Evolutionary conservation across 768 basidiomycete genomes (phyloP), one percentile per base, ranked within the genome.

Genomic region (Mycena vitilis): DNA sequence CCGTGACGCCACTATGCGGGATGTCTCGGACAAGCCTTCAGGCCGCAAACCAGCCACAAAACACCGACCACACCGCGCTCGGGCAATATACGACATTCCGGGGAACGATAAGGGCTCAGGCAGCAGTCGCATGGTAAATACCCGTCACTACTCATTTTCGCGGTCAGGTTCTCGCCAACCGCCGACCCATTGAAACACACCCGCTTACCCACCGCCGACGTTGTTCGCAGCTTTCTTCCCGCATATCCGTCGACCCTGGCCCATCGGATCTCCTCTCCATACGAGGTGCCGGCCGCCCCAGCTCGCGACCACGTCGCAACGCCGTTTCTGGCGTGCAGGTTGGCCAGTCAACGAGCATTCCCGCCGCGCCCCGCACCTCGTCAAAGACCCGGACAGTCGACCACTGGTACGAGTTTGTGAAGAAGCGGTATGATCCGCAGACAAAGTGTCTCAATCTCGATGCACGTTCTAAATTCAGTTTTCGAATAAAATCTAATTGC

Each of bases 361-460:
- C 71, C 44, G 47, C 70, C 61, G 70, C 75, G 47, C n/a, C 25
- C 23, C 63, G 76, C 78, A 16, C 66, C 76, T 47, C 75, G 72
- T 25, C 59, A 72, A 49, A 56, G 72, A 64, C 71, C 81, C 78
- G 71, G 40, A 73, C 79, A 34, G 79, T 95, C 34, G 90, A 93
- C 65, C 78, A 87, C n/a, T 94, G 93, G 92, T 85, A 86, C 74
- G 87, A 91, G 73, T 86, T 95, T 73, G 90, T 96, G 45, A 79
- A 88, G 69, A 88, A 83, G 67, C 86, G 95, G 58, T 96, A 88
- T 85, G 89, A 93, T 78, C 76, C 88, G 2, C 88, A 92, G 56
- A 76, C 81, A 4, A 87, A 85, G 71, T 94, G 90, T 76, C 83
- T 96, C 47, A 93, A 96, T 76, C 88, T 96, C 60, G 92, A 94